Percentiles rank a stretch among this genome's conserved stretches.
These are phyloP conservation scores for Poterioochromonas sp. DNA, from an alignment of 352 stramenopile species.

Conservation along the genomic window DNA sequence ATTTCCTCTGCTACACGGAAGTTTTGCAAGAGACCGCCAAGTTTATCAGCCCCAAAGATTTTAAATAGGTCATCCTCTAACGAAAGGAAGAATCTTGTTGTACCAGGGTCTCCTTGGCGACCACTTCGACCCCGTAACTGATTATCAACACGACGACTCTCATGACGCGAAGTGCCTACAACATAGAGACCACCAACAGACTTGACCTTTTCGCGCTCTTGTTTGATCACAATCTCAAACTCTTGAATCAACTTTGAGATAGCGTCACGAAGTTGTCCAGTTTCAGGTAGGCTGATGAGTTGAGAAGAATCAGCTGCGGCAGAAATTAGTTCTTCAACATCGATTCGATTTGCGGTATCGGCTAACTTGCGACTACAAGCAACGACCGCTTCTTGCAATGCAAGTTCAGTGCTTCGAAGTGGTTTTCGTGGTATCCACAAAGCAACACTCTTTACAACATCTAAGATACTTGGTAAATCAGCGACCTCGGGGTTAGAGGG, in stretches of 20 bases:
- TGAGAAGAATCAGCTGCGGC: slow-evolving; percentile 59
- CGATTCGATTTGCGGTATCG: slow-evolving; percentile 34
- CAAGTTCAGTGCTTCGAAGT: neutral
- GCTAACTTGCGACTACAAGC: neutral
- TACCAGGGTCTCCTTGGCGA: slow-evolving; percentile 63
- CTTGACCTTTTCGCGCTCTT: slow-evolving; percentile 56
- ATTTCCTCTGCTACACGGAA: slow-evolving; percentile 68
- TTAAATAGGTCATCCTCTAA: slow-evolving; percentile 72
- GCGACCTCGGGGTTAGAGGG: neutral
- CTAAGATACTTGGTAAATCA: no score
- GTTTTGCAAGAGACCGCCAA: slow-evolving; percentile 55
- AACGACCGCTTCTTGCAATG: neutral
- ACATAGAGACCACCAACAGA: slow-evolving; percentile 62
- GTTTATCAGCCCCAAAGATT: slow-evolving; percentile 58
- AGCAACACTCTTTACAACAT: no score
- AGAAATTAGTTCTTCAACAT: slow-evolving; percentile 60
- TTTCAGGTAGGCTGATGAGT: no score
- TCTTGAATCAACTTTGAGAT: slow-evolving; percentile 53
- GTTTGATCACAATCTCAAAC: slow-evolving; percentile 50
- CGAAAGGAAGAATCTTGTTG: slow-evolving; percentile 65
- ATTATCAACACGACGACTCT: slow-evolving; percentile 62
- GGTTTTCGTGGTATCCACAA: neutral
- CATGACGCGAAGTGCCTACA: slow-evolving; percentile 65
- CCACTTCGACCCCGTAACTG: slow-evolving; percentile 62
- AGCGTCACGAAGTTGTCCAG: slow-evolving; percentile 56